Evolutionary conservation across 2,329 filamentous ascomycete species (phyloP).

Genomic region (Colletotrichum sp.): DNA sequence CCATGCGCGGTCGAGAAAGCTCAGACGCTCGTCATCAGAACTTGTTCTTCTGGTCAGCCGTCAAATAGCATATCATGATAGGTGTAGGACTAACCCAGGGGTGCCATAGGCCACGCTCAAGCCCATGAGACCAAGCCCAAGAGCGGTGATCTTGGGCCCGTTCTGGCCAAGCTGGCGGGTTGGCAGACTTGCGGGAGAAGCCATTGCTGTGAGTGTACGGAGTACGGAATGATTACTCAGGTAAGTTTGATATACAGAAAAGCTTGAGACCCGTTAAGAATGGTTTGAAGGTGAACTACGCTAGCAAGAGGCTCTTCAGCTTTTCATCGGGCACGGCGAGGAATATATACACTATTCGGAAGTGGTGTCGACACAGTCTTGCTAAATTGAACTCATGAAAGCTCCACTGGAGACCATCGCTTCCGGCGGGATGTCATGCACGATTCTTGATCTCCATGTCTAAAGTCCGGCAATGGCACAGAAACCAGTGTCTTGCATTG

Average conservation of each 20-base stretch:
- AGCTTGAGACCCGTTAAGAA: background rate
- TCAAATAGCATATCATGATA: fast-evolving
- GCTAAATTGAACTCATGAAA: background rate
- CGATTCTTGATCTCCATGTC: background rate
- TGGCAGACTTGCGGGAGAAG: conserved; percentile 19
- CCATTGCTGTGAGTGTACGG: background rate
- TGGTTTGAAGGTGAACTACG: background rate
- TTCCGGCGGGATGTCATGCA: background rate
- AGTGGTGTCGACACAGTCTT: background rate
- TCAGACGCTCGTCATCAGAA: conserved; percentile 54
- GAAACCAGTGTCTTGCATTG: background rate
- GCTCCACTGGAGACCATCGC: background rate
- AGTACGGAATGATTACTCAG: background rate
- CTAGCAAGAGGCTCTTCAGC: background rate
- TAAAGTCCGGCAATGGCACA: background rate
- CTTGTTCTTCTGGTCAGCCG: conserved; percentile 29
- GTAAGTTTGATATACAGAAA: background rate
- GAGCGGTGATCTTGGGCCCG: conserved; percentile 52
- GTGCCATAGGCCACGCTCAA: conserved; percentile 41
- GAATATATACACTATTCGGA: background rate
- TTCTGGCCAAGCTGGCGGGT: conserved; percentile 54
- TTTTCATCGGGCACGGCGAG: background rate
- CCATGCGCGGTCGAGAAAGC: conserved; percentile 54
- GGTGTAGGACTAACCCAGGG: background rate
- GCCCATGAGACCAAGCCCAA: conserved; percentile 62